Base-by-base conservation (phyloP, 345 rosid species). In the Sisymbrium irio region DNA sequence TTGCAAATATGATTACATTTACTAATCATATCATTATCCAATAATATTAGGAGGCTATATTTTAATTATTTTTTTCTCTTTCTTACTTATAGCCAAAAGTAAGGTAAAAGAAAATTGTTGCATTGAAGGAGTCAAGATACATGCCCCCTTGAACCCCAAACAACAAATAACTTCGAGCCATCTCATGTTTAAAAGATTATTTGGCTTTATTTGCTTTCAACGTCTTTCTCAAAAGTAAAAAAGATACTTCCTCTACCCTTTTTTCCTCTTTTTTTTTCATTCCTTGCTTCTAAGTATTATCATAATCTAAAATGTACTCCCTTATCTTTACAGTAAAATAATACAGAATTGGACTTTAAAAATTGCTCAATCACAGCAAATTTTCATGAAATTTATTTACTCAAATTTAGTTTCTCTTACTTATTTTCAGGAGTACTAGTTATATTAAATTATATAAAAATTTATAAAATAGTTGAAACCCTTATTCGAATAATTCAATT, bases 41-140 rank as follows among this genome's bases (percentile, higher is more conserved):
- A 64, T 25, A 30, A 27, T 53, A 20, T 36, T 62, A 63, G 63
- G 64, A 59, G 53, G 36, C 42, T 41, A 42, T 69, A 2, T 47
- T 9, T 62, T 76, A 65, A 45, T 27, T 37, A 59, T 40, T 47
- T 3, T 47, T 51, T 9, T 46, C 17, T 60, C 17, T 51, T 51
- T 59, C 45, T 47, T 61, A 35, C n/a, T 42, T 25, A 30, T 41
- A 33, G 51, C 40, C 49, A 70, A 62, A 62, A 45, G 35, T 28
- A 55, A 10, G 13, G 18, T 63, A 6, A 63, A 76, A 55, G 30
- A 63, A 69, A 69, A 56, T 64, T 41, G 68, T 73, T 70, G 44
- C 67, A 53, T 77, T 76, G 82, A 75, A 79, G 50, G 69, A 72
- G 82, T 76, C 86, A 55, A 73, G 82, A 69, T 89, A 42, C 92